Evolutionary conservation across 805 yeast species (phyloP).

Genomic region (Wickerhamiella kazuoi): DNA sequence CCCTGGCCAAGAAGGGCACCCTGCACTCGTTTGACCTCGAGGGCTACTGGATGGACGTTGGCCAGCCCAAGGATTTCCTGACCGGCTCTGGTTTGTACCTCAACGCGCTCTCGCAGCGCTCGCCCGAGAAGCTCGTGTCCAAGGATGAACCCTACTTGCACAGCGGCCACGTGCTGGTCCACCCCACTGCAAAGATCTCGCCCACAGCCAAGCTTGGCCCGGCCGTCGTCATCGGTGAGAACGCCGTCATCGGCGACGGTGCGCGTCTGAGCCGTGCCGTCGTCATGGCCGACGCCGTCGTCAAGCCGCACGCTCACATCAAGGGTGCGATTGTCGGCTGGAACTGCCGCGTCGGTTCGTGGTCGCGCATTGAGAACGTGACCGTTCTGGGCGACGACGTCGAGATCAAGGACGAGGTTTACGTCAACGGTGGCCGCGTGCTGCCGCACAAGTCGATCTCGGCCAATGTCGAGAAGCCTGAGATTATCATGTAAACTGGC

Average conservation of each 20-base stretch:
- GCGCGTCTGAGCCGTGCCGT: constrained; percentile 96
- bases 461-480: constrained; percentile 90
- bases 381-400: constrained; percentile 98
- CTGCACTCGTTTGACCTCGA: constrained; percentile 93
- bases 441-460: constrained; percentile 96
- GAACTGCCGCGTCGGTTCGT: constrained; percentile 94
- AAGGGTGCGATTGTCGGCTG: constrained; percentile 97
- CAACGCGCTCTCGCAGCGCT: constrained; percentile 66
- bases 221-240: constrained; percentile 93
- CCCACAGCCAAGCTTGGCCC: constrained; percentile 95
- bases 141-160: constrained; percentile 50
- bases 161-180: constrained; percentile 86
- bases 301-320: constrained; percentile 95
- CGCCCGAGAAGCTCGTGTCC: constrained; percentile 48
- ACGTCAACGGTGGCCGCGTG: constrained; percentile 98
- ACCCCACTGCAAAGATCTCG: constrained; percentile 87
- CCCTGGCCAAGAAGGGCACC: constrained; percentile 70
- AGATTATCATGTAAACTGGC: constrained; percentile 84
- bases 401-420: constrained; percentile 92
- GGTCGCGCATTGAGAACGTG: constrained; percentile 98
- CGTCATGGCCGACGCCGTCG: constrained; percentile 71
- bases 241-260: constrained; percentile 91
- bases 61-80: constrained; percentile 98
- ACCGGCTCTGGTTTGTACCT: constrained; percentile 90
- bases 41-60: constrained; percentile 99